phyloP scores from a whole-genome alignment of 805 yeast genomes.

The Pichia ethanolica region DNA sequence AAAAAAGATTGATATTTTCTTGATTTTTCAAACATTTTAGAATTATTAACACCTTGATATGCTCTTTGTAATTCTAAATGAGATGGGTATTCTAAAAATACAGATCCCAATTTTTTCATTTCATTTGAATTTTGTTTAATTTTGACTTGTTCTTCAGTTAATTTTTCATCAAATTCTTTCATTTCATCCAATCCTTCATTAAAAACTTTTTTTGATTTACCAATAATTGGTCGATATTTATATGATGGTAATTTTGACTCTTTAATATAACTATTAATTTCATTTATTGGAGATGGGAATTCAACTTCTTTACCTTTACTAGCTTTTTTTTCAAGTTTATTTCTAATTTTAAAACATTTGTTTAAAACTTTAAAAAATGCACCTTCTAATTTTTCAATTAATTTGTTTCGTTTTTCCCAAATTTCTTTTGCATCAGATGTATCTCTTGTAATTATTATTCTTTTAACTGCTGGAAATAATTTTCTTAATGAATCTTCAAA shows the following conservation, averaged over 20 bases:
- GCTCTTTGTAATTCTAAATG: constrained; percentile 88
- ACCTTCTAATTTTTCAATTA: constrained; percentile 54
- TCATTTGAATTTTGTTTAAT: constrained; percentile 33
- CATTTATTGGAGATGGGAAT: constrained; percentile 49
- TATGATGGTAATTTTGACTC: constrained; percentile 80
- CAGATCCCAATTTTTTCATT: constrained; percentile 54
- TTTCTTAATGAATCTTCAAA: constrained; percentile 44
- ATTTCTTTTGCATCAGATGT: constrained; percentile 47
- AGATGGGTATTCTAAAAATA: constrained; percentile 71
- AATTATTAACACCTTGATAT: constrained; percentile 68
- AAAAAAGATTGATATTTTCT: constrained; percentile 53
- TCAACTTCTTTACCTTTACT: constrained; percentile 37
- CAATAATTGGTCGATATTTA: constrained; percentile 59
- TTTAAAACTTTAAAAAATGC: constrained; percentile 52
- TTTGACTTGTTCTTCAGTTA: constrained; percentile 48
- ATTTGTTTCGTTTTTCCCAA: constrained; percentile 56
- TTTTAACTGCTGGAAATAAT: constrained; percentile 57
- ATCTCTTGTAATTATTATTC: constrained; percentile 59
- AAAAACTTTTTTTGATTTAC: constrained; percentile 81
- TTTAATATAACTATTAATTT: constrained; percentile 53
- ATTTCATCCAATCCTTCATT: constrained; percentile 61
- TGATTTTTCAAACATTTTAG: constrained; percentile 36
- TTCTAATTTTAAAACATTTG: constrained; percentile 51
- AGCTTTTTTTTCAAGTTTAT: constrained; percentile 42
- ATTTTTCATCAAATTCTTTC: constrained; percentile 61